A percentile compares a stretch with the other conserved stretches of the same genome.
Conservation (phyloP, 2,329 filamentous ascomycete species). For the Diaporthe destruens region DNA sequence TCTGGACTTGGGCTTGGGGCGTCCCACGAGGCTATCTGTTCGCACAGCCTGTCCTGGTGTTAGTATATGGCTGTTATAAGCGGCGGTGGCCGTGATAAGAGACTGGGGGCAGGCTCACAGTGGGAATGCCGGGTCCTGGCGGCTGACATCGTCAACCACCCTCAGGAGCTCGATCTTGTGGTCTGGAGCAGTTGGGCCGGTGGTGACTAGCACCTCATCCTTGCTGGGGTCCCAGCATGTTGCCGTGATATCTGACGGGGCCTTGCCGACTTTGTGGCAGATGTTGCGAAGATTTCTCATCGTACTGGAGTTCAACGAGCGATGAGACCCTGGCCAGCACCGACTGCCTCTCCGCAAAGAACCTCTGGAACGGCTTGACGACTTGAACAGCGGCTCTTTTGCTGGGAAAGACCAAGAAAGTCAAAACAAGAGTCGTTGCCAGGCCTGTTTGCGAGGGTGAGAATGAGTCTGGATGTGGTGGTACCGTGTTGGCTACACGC, state of each 20-base stretch:
- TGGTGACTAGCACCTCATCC: conserved; percentile 83
- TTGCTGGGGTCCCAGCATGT: conserved; percentile 87
- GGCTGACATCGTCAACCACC: conserved; percentile 57
- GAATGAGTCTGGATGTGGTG: conserved; percentile 23
- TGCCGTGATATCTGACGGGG: conserved; percentile 75
- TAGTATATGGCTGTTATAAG: not conserved
- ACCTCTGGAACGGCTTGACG: conserved; percentile 26
- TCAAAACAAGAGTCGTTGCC: not conserved
- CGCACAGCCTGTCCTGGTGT: conserved; percentile 47
- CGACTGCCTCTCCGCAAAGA: not conserved
- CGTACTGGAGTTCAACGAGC: conserved; percentile 46
- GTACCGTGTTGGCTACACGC: conserved; percentile 2
- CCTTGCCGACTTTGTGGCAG: conserved; percentile 74
- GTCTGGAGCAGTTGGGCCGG: conserved; percentile 81
- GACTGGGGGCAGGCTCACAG: conserved; percentile 53
- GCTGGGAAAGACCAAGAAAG: not conserved
- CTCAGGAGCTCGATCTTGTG: conserved; percentile 79
- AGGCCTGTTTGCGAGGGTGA: conserved; percentile 17
- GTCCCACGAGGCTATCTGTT: conserved; percentile 85
- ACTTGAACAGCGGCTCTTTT: conserved; percentile 36
- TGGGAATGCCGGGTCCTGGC: conserved; percentile 37
- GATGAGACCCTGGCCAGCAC: conserved; percentile 17
- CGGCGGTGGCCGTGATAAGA: not conserved
- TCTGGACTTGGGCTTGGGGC: conserved; percentile 84
- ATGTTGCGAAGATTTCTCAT: conserved; percentile 94